Conservation (phyloP, 1,284 basidiomycete species). For the Porodaedalea pini region DNA sequence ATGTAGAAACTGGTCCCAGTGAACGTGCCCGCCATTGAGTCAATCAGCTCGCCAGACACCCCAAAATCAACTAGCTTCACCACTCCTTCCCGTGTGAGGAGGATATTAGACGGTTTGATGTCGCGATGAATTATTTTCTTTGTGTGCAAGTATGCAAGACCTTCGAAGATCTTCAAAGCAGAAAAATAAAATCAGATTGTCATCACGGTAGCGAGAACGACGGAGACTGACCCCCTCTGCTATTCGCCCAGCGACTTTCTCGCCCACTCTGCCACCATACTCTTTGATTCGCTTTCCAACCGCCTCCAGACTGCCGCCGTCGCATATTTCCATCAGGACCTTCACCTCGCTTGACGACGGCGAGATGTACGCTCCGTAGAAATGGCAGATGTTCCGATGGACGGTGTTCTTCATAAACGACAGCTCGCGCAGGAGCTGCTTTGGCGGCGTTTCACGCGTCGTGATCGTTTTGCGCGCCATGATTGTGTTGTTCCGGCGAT, state of each 20-base stretch:
- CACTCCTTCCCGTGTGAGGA: slow-evolving; percentile 81
- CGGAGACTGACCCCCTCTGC: slow-evolving; percentile 74
- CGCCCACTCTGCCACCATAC: slow-evolving; percentile 78
- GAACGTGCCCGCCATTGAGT: slow-evolving; percentile 90
- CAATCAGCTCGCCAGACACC: slow-evolving; percentile 91
- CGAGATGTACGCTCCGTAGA: slow-evolving; percentile 94
- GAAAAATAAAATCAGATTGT: slow-evolving; percentile 18
- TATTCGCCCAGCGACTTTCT: slow-evolving; percentile 89
- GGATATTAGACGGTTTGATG: slow-evolving; percentile 96
- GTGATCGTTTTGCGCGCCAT: slow-evolving; percentile 98
- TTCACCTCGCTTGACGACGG: slow-evolving; percentile 91
- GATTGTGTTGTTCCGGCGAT: slow-evolving; percentile 70
- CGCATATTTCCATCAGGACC: slow-evolving; percentile 93
- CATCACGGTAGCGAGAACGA: slow-evolving; percentile 17
- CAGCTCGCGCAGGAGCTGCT: slow-evolving; percentile 91
- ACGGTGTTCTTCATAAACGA: slow-evolving; percentile 83
- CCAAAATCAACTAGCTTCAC: slow-evolving; percentile 97
- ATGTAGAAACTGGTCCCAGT: slow-evolving; percentile 98
- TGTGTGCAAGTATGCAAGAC: slow-evolving; percentile 89
- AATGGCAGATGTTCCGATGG: slow-evolving; percentile 87
- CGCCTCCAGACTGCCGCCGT: slow-evolving; percentile 85
- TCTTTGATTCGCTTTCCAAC: slow-evolving; percentile 85
- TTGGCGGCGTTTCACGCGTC: slow-evolving; percentile 88
- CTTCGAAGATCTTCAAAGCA: slow-evolving; percentile 70
- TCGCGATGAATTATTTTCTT: slow-evolving; percentile 94